Evolutionary conservation across 2,329 filamentous ascomycete species (phyloP).

Genomic region (Alternaria ventricosa): DNA sequence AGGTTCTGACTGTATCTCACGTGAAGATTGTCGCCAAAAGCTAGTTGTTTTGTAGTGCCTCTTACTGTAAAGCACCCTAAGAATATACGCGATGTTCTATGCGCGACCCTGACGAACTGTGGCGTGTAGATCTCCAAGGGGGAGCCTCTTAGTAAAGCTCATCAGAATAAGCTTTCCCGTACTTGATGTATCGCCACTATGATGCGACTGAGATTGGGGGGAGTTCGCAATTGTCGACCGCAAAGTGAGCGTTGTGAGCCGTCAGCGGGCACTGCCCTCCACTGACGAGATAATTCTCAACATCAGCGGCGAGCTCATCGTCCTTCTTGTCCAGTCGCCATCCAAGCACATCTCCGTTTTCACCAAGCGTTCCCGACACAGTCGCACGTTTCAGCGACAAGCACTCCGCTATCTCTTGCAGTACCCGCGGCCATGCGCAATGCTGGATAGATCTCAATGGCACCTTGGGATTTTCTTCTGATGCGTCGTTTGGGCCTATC

Average conservation of each 20-base stretch:
- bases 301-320: not conserved
- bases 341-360: not conserved
- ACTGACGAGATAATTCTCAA: not conserved
- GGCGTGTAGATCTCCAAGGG: not conserved
- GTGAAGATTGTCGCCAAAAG: not conserved
- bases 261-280: not conserved
- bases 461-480: not conserved
- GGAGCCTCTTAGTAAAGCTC: not conserved
- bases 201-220: not conserved
- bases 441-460: not conserved
- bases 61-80: not conserved
- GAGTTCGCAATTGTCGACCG: not conserved
- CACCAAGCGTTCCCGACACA: conserved; percentile 1
- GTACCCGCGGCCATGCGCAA: not conserved
- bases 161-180: not conserved
- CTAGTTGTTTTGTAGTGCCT: not conserved
- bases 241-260: not conserved
- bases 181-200: not conserved
- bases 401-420: not conserved
- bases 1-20: not conserved
- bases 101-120: not conserved
- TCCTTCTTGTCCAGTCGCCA: not conserved
- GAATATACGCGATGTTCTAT: not conserved
- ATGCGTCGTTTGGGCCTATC: not conserved
- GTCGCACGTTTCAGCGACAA: conserved; percentile 1